Evolutionary conservation across 2,329 filamentous ascomycete species (phyloP), one percentile per base, ranked within the genome.

Genomic region (Exophiala bonariae): DNA sequence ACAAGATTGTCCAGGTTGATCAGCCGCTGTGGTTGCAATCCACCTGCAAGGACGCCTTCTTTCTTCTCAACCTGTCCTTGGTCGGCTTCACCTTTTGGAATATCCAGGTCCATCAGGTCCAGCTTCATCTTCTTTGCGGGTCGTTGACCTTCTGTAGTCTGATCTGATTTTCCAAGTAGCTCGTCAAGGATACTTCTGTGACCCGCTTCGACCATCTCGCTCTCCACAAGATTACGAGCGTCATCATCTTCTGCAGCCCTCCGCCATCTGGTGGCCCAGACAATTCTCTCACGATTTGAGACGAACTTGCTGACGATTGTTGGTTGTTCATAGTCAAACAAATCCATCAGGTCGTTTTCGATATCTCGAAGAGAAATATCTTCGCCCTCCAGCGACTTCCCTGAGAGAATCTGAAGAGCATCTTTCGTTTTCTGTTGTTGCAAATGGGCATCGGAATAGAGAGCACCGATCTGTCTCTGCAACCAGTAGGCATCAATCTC

Each of bases 401-500:
- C 90, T 22, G 87, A 86, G 44, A 99, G 78, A 38, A 95, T 90
- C 28, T 85, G 81, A 44, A 99, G 77, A 0, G 90, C 91, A 57
- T 89, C 80, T 56, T 85, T 82, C 4, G 93, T 93, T 73, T 97
- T 97, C 64, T 93, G 89, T 61, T 95, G 89, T 63, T 96, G 92
- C 39, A 84, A 86, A 66, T 97, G 92, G 4, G 92, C 88, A 68
- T 99, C 93, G 10, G 87, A 80, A 63, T 97, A 97, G 2, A 96
- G 76, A 32, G 81, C 77, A 47, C 92, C 92, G 43, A 99, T 90
- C 63, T 96, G 87, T 55, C 93, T 81, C 68, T 97, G 93, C 50
- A 99, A 70, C 93, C 93, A 99, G 71, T 92, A 99, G 8, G 92
- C 92, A 67, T 99, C 93, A 54, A 99, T 95, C 48, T 96, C 90